These are phyloP conservation scores for Endotrypanum monterogeii DNA, from an alignment of 208 protist genomes.

Conservation along the genomic window DNA sequence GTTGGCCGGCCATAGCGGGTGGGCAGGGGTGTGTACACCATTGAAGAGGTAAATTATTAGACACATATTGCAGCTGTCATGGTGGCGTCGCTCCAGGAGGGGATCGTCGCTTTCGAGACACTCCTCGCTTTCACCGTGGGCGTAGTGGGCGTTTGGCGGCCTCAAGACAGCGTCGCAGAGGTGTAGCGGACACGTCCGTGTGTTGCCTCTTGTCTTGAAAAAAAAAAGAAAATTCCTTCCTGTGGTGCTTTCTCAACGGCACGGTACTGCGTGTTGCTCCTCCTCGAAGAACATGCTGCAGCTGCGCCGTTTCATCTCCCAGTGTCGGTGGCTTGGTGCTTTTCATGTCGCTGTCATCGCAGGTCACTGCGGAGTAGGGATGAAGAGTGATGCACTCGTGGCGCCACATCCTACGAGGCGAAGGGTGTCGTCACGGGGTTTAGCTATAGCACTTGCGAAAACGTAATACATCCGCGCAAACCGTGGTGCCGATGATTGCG, in stretches of 20 bases:
- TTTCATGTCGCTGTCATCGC: conserved; percentile 19
- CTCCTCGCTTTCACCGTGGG: conserved; percentile 17
- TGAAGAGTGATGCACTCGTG: not conserved
- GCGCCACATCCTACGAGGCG: not conserved
- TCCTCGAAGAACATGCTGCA: conserved; percentile 24
- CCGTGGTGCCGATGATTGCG: not conserved
- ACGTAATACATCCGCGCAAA: too few relatives aligned
- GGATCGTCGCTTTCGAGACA: conserved; percentile 28
- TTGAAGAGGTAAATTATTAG: too few relatives aligned
- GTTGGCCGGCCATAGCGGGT: too few relatives aligned
- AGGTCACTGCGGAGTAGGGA: conserved; percentile 9
- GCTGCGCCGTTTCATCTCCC: conserved; percentile 9
- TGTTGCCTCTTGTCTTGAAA: conserved; percentile 8
- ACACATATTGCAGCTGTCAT: too few relatives aligned
- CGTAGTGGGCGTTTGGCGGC: conserved; percentile 26
- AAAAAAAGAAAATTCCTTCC: too few relatives aligned
- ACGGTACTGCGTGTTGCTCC: conserved; percentile 19
- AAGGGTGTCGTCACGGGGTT: not conserved
- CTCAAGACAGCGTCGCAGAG: conserved; percentile 15
- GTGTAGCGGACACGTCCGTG: conserved; percentile 10
- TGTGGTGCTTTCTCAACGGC: conserved; percentile 15
- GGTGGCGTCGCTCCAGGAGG: too few relatives aligned
- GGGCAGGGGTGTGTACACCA: too few relatives aligned
- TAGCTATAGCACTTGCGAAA: too few relatives aligned
- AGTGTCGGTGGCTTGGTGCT: conserved; percentile 24